Base-by-base conservation (phyloP, 1,139 yeast species). In the Suhomyces wounanorum region DNA sequence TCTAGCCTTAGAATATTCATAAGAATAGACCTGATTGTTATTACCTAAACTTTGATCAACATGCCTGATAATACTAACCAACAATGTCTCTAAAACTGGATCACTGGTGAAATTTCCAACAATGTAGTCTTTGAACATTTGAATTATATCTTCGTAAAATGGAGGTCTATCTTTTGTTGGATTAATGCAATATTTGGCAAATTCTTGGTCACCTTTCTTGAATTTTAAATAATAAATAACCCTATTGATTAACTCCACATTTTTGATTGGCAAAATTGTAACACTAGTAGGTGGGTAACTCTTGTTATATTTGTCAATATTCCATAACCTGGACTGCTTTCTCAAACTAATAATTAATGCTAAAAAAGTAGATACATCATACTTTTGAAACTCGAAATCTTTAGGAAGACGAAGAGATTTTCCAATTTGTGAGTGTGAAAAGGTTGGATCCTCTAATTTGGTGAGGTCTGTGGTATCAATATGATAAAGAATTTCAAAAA, bases 321-420 rank as follows among this genome's bases (percentile, higher is more conserved):
- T 67, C 85, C 84, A 70, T 52, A 77, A 61, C 45, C 79, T 70
- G 35, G 73, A 67, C 52, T 82, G 84, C 45, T 76, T 80, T 52
- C 79, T 69, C 33, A 83, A 62, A 0, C 79, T 72, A 36, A 77
- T 58, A 2, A 79, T 62, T 35, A 79, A 66, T 0, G 84, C 78
- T 59, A 80, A 74, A 46, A 78, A 73, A 1, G 66, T 60, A 3
- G 74, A 54, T 1, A 72, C 62, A 1, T 62, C 55, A 43, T 59
- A 64, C 33, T 55, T 44, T 16, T 55, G 52, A 17, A 47, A 42
- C 10, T 57, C 60, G 42, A 49, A 50, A 13, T 48, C 50, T 41
- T 43, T 44, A 41, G 49, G 49, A 14, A 41, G 43, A 30, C 26
- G 48, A 30, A 40, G 60, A 51, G 18, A 35, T 41, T 59, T 64